Conservation (phyloP, 2,329 filamentous ascomycete genomes). For the Thelonectria rubi region DNA sequence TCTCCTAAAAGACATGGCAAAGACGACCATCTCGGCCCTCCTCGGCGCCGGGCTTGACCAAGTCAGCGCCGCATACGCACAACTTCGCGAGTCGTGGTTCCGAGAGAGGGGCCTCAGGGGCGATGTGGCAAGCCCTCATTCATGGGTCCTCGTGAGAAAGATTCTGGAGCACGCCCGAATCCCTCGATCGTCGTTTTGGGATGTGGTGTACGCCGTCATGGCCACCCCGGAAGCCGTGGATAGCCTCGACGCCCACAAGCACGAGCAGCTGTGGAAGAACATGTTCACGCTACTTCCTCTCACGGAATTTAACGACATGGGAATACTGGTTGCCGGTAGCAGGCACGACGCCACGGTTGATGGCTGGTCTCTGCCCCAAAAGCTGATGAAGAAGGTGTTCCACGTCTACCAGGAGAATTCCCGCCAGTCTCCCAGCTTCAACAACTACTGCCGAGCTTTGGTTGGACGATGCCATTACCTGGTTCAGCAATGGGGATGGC, state of each 20-base stretch:
- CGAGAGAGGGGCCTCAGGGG: conserved; percentile 63
- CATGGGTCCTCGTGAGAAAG: conserved; percentile 68
- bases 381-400: conserved; percentile 65
- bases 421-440: conserved; percentile 68
- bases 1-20: conserved; percentile 55
- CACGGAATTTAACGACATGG: conserved; percentile 65
- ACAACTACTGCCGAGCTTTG: conserved; percentile 69
- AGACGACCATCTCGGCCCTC: conserved; percentile 52
- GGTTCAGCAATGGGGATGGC: conserved; percentile 73
- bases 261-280: conserved; percentile 67
- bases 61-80: conserved; percentile 57
- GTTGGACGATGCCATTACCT: conserved; percentile 70
- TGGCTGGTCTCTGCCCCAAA: conserved; percentile 69
- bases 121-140: conserved; percentile 56
- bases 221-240: conserved; percentile 46
- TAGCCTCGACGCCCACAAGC: conserved; percentile 54
- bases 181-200: conserved; percentile 68
- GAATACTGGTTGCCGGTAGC: conserved; percentile 54
- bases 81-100: conserved; percentile 55
- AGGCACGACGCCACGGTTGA: conserved; percentile 51
- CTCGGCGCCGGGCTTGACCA: conserved; percentile 53
- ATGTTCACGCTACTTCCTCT: conserved; percentile 70
- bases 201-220: conserved; percentile 59
- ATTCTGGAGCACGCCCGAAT: conserved; percentile 60
- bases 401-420: conserved; percentile 64